Percentiles rank a stretch among this genome's conserved stretches.
Evolutionary conservation across 2,329 filamentous ascomycete genomes (phyloP).

Genomic region (Trichophyton rubrum): DNA sequence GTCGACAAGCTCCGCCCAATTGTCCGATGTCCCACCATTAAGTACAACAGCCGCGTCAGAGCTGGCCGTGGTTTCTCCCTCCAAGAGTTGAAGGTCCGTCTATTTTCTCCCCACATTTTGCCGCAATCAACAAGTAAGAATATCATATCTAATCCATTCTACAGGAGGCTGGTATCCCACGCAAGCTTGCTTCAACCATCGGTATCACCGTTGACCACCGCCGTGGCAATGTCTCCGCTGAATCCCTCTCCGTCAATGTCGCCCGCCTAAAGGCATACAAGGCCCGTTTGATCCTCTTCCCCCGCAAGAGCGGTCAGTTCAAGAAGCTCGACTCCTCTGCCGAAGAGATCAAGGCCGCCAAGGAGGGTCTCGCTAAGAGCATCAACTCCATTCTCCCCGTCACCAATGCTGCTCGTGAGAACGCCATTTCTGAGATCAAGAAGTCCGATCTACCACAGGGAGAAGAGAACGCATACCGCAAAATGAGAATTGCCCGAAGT

Average conservation of each 20-base stretch:
- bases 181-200: constrained; percentile 87
- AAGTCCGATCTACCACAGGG: constrained; percentile 68
- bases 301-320: constrained; percentile 82
- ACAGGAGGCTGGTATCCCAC: constrained; percentile 88
- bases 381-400: constrained; percentile 58
- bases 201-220: constrained; percentile 94
- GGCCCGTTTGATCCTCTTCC: constrained; percentile 92
- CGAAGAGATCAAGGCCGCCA: constrained; percentile 63
- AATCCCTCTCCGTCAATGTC: constrained; percentile 88
- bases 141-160: background rate
- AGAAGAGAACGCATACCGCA: constrained; percentile 77
- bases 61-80: constrained; percentile 96
- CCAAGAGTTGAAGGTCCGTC: constrained; percentile 86
- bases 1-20: constrained; percentile 94
- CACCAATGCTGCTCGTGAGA: constrained; percentile 44
- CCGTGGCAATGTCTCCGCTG: constrained; percentile 93
- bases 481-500: constrained; percentile 71
- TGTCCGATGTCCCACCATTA: constrained; percentile 94
- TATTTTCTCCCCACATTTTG: background rate
- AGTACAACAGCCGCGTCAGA: constrained; percentile 97
- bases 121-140: background rate
- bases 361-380: constrained; percentile 42
- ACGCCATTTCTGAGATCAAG: constrained; percentile 60
- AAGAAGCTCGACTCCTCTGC: constrained; percentile 85
- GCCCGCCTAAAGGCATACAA: constrained; percentile 97